Percentiles rank a stretch among this genome's conserved stretches.
Evolutionary conservation across 768 basidiomycete species (phyloP).

Genomic region (Suillus occidentalis): DNA sequence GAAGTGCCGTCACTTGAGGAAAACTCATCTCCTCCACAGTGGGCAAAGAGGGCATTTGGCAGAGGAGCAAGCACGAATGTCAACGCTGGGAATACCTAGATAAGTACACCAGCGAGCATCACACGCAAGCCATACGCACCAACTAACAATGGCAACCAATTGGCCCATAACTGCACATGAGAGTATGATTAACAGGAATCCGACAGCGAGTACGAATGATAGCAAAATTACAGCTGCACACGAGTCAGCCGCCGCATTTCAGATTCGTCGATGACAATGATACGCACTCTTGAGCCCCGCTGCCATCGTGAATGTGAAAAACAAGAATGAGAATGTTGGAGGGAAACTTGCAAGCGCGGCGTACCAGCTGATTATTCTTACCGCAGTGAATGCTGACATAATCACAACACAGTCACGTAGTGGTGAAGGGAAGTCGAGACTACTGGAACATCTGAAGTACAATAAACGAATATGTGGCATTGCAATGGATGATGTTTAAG

Average conservation of each 20-base stretch:
- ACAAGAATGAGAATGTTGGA: not conserved
- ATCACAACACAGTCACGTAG: not conserved
- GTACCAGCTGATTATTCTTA: not conserved
- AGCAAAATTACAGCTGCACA: constrained; percentile 87
- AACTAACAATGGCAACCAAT: constrained; percentile 96
- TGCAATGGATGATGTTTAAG: not conserved
- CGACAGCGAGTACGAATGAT: constrained; percentile 94
- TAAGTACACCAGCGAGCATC: not conserved
- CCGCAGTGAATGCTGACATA: constrained; percentile 3
- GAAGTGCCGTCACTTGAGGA: constrained; percentile 70
- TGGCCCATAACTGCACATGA: constrained; percentile 94
- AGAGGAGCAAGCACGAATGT: constrained; percentile 95
- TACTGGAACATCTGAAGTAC: not conserved
- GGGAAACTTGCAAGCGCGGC: not conserved
- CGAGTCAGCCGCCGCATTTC: not conserved
- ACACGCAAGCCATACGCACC: constrained; percentile 52
- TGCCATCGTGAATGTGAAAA: constrained; percentile 42
- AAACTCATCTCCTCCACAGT: constrained; percentile 90
- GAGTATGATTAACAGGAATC: constrained; percentile 97
- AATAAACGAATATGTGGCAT: not conserved
- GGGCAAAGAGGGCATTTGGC: constrained; percentile 92
- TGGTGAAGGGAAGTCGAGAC: not conserved
- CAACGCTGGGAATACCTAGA: constrained; percentile 54
- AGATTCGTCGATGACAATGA: constrained; percentile 5
- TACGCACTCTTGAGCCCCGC: constrained; percentile 70